These are phyloP conservation scores for Suhomyces bokatorum DNA, from an alignment of 1,139 yeast species.

Conservation along the genomic window DNA sequence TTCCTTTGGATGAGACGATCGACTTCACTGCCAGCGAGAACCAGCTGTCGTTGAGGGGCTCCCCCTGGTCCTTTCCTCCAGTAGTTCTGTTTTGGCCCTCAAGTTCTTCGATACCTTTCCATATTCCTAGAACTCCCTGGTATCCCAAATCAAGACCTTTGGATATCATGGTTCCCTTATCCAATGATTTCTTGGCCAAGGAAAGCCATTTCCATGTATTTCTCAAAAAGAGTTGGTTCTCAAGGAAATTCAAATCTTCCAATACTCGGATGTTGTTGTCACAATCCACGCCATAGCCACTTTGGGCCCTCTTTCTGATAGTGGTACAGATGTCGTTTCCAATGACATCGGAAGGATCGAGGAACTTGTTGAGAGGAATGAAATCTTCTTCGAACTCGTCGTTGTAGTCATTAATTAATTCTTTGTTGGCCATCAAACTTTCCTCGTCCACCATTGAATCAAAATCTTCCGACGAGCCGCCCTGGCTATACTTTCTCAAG, in stretches of 20 bases:
- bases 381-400: constrained; percentile 29
- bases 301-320: constrained; percentile 66
- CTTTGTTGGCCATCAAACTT: constrained; percentile 20
- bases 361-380: constrained; percentile 33
- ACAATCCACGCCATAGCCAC: constrained; percentile 76
- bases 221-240: constrained; percentile 59
- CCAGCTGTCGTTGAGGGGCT: constrained; percentile 42
- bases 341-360: constrained; percentile 42
- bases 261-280: constrained; percentile 62
- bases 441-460: constrained; percentile 39
- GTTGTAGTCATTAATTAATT: constrained; percentile 17
- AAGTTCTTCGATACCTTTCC: constrained; percentile 77
- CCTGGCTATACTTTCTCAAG: constrained; percentile 22
- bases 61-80: constrained; percentile 24
- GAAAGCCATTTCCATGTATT: constrained; percentile 92
- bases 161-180: constrained; percentile 67
- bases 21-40: constrained; percentile 47
- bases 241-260: constrained; percentile 53
- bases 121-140: constrained; percentile 85
- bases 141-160: constrained; percentile 77
- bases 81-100: constrained; percentile 50
- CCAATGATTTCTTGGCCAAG: constrained; percentile 66
- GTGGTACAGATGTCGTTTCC: constrained; percentile 64
- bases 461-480: constrained; percentile 28
- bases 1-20: constrained; percentile 45